Conservation (phyloP, 352 stramenopile genomes). For the Phytophthora pluvialis region DNA sequence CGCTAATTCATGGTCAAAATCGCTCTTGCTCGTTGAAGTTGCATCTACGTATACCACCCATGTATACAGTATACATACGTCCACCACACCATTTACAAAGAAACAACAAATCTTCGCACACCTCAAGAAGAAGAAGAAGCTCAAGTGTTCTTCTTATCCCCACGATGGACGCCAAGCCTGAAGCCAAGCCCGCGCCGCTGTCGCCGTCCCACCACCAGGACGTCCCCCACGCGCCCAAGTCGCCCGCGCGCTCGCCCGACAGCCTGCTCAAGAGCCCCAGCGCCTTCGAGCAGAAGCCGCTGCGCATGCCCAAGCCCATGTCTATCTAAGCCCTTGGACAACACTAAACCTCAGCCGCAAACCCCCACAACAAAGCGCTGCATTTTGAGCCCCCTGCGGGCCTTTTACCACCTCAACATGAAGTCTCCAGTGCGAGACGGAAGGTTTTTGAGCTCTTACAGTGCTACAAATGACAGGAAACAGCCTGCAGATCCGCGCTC, state of each 20-base stretch:
- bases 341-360: not conserved
- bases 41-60: not conserved
- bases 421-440: not conserved
- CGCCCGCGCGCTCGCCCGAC: conserved; percentile 20
- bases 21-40: conserved; percentile 9
- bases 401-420: not conserved
- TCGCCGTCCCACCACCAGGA: not conserved
- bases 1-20: not conserved
- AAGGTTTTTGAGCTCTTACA: not conserved
- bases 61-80: not conserved
- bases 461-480: not conserved
- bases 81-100: conserved; percentile 10
- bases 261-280: conserved; percentile 52
- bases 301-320: conserved; percentile 75
- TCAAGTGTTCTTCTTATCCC: not conserved
- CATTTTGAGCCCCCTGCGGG: not conserved
- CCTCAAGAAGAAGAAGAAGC: conserved; percentile 22
- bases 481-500: not conserved
- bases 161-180: conserved; percentile 25
- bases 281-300: conserved; percentile 62
- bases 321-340: conserved; percentile 45
- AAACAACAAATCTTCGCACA: conserved; percentile 10
- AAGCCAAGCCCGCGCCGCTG: conserved; percentile 10
- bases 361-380: not conserved
- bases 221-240: conserved; percentile 18